These are phyloP conservation scores for Amylostereum areolatum DNA, from an alignment of 1,284 basidiomycete species.

Conservation along the genomic window DNA sequence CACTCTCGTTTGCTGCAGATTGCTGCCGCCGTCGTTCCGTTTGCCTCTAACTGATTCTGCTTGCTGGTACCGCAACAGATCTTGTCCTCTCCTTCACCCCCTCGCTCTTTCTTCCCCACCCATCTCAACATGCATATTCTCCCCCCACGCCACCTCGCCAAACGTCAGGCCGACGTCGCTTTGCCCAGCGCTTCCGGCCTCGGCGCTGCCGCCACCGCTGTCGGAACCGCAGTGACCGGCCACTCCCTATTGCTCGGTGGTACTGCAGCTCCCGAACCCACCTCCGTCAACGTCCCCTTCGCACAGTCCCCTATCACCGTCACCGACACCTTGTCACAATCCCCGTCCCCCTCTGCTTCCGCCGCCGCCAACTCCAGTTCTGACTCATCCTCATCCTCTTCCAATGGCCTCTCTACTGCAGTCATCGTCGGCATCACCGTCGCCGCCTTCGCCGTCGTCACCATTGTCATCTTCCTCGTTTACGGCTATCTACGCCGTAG, in stretches of 20 bases:
- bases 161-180: conserved; percentile 9
- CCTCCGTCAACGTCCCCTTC: conserved; percentile 3
- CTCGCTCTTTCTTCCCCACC: conserved; percentile 10
- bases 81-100: conserved; percentile 6
- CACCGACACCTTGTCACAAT: conserved; percentile 6
- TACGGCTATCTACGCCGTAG: conserved; percentile 14
- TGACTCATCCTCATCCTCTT: conserved; percentile 8
- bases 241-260: conserved; percentile 10
- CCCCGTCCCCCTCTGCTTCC: conserved; percentile 9
- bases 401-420: conserved; percentile 20
- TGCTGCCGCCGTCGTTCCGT: too few relatives aligned
- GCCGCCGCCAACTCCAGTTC: conserved; percentile 3
- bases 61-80: not conserved
- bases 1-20: too few relatives aligned
- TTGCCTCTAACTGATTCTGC: not conserved
- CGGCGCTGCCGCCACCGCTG: conserved; percentile 9
- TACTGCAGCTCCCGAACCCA: conserved; percentile 1
- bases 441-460: conserved; percentile 24
- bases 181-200: conserved; percentile 12
- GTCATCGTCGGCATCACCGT: conserved; percentile 27
- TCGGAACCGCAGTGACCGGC: not conserved
- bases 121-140: conserved; percentile 15
- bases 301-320: conserved; percentile 8
- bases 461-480: conserved; percentile 20
- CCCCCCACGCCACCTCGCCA: conserved; percentile 12